These are phyloP conservation scores for Gaultheria prostrata DNA, from an alignment of 148 eudicot species.

Conservation along the genomic window DNA sequence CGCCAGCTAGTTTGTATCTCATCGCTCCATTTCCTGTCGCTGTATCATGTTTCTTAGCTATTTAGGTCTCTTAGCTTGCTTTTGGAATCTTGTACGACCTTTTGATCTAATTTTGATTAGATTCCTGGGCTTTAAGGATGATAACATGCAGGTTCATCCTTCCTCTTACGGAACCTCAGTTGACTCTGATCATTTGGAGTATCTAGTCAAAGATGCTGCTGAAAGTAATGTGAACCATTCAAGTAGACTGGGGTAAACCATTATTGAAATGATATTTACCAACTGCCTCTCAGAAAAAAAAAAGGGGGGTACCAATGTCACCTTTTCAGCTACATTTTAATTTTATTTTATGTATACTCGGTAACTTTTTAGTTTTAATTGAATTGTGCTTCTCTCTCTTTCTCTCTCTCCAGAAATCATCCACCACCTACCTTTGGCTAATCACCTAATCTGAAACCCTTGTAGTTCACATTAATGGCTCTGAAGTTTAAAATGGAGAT, in stretches of 20 bases:
- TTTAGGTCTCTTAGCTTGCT: neutral
- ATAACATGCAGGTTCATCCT: conserved; percentile 41
- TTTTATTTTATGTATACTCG: neutral
- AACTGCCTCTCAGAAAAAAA: neutral
- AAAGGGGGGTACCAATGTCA: neutral
- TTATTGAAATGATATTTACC: neutral
- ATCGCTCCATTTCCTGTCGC: neutral
- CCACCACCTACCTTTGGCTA: conserved; percentile 57
- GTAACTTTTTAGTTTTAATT: conserved; percentile 5
- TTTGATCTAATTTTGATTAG: conserved; percentile 4
- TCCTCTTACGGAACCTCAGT: conserved; percentile 28
- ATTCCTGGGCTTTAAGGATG: neutral
- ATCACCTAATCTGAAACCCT: conserved; percentile 38
- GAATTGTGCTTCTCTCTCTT: conserved; percentile 10
- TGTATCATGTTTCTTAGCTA: neutral
- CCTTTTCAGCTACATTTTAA: neutral
- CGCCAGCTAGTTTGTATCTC: neutral
- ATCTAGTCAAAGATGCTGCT: conserved; percentile 39
- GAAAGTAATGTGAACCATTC: conserved; percentile 36
- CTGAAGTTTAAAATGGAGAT: conserved; percentile 43
- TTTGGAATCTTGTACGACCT: neutral
- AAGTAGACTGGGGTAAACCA: conserved; percentile 35
- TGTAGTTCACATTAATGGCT: conserved; percentile 19
- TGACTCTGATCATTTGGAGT: conserved; percentile 34
- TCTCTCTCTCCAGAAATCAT: conserved; percentile 31